Evolutionary conservation across 306 rosid species (phyloP).

Genomic region (Fragaria vesca): DNA sequence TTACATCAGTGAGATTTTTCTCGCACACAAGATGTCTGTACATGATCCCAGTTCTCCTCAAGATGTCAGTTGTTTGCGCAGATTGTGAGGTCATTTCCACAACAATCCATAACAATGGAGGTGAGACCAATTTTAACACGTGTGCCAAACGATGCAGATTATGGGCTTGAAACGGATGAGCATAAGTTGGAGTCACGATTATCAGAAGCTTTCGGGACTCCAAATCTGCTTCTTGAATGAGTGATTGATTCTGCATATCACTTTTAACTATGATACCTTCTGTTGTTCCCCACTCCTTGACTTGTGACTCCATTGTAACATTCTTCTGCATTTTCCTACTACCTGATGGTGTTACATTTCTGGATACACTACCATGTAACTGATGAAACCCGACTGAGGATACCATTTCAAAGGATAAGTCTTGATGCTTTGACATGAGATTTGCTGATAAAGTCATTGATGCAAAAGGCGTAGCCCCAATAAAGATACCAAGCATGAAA

Average conservation of each 20-base stretch:
- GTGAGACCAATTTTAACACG: slow-evolving; percentile 49
- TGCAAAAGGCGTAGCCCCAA: slow-evolving; percentile 70
- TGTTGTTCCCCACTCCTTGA: slow-evolving; percentile 22
- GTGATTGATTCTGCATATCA: slow-evolving; percentile 14
- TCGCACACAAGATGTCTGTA: slow-evolving; percentile 80
- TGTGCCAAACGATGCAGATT: slow-evolving; percentile 70
- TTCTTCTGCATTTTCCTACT: slow-evolving; percentile 30
- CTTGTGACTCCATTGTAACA: slow-evolving; percentile 34
- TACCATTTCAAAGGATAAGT: slow-evolving; percentile 53
- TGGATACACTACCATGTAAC: slow-evolving; percentile 34
- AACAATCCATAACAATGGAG: slow-evolving; percentile 86
- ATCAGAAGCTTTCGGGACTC: slow-evolving; percentile 69
- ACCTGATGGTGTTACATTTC: slow-evolving; percentile 21
- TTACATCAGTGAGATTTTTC: slow-evolving; percentile 51
- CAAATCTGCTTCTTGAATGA: slow-evolving; percentile 35
- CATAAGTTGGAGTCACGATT: slow-evolving; percentile 68
- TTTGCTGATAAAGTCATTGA: slow-evolving; percentile 48
- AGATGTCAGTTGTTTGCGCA: slow-evolving; percentile 64
- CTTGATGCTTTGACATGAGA: slow-evolving; percentile 59
- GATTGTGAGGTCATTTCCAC: slow-evolving; percentile 85
- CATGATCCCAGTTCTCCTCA: slow-evolving; percentile 73
- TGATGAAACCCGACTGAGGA: slow-evolving; percentile 42
- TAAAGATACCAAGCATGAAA: slow-evolving; percentile 65
- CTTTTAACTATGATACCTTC: slow-evolving; percentile 28
- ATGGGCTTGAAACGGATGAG: slow-evolving; percentile 62